Evolutionary conservation across 176 grass and related monocot genomes (phyloP).

Genomic region (Tillandsia leiboldiana): DNA sequence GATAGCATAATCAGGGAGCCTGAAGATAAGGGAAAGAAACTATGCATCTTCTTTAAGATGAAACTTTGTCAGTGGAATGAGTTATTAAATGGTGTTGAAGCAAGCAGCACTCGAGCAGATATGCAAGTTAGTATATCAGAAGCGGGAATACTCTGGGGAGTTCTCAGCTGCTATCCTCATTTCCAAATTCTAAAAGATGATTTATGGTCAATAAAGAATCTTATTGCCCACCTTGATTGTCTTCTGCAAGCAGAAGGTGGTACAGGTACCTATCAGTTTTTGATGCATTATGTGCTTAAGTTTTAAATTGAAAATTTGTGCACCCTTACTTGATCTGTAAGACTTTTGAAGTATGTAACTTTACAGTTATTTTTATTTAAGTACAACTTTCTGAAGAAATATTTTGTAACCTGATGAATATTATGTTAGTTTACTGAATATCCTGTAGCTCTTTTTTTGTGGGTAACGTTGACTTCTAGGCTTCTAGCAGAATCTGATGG

Average conservation of each 20-base stretch:
- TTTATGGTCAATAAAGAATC: constrained; percentile 44
- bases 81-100: constrained; percentile 28
- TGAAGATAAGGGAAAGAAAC: constrained; percentile 37
- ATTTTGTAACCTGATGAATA: too few species aligned
- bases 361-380: too few species aligned
- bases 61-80: constrained; percentile 45
- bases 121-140: constrained; percentile 43
- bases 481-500: too few species aligned
- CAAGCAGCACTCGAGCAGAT: constrained; percentile 18
- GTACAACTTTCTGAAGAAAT: too few species aligned
- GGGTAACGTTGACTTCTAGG: too few species aligned
- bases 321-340: too few species aligned
- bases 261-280: constrained; percentile 22
- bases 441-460: too few species aligned
- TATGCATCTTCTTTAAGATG: constrained; percentile 44
- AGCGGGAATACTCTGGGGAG: constrained; percentile 67
- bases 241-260: constrained; percentile 55
- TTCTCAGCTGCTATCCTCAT: constrained; percentile 56
- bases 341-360: too few species aligned
- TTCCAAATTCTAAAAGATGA: constrained; percentile 34
- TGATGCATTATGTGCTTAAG: constrained; percentile 5
- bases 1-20: constrained; percentile 27
- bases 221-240: constrained; percentile 45
- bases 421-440: too few species aligned
- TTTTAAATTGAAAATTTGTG: too few species aligned